Evolutionary conservation across 1,284 basidiomycete genomes (phyloP), one percentile per base, ranked within the genome.

Genomic region (Golubevia sp.): DNA sequence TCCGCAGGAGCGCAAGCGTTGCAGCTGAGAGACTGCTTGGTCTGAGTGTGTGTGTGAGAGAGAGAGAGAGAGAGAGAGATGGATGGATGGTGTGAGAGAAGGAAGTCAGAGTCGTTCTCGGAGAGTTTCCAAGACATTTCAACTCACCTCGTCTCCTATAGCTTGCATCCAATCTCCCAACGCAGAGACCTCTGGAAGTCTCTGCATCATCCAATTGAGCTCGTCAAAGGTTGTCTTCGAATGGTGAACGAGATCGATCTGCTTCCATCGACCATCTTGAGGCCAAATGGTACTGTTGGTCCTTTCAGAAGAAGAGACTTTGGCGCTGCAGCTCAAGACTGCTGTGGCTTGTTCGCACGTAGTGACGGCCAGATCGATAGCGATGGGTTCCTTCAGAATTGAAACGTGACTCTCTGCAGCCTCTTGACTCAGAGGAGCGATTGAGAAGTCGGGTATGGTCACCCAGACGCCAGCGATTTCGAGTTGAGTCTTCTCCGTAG

Each of bases 1-100:
- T 91, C 85, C 2, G 85, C 86, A 0, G 94, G 94, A 0, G 94
- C 91, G 83, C 94, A 97, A 3, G 90, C 86, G 64, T 88, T 86
- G 84, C 92, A 91, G 26, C 51, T 68, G 58, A 48, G 86, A 64
- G 15, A 69, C 66, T 21, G 70, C 66, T 55, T 61, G 62, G 50
- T 61, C 56, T 51, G 69, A 69, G 3, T 55, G 50, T 50, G 58
- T 64, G 56, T 67, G 64, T 11, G n/a, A n/a, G n/a, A n/a, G n/a
- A n/a, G n/a, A n/a, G n/a, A n/a, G n/a, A 44, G 38, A 44, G 18
- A 44, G 38, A 18, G 38, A 44, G 38, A 18, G 18, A 44, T 13
- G 38, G 38, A 8, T 13, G 38, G 18, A 18, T 8, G 18, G 38
- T 13, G 38, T 44, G 38, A 44, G 38, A 44, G 38, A 18, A 44